Conservation (phyloP, 306 rosid genomes). For the Vicia faba region DNA sequence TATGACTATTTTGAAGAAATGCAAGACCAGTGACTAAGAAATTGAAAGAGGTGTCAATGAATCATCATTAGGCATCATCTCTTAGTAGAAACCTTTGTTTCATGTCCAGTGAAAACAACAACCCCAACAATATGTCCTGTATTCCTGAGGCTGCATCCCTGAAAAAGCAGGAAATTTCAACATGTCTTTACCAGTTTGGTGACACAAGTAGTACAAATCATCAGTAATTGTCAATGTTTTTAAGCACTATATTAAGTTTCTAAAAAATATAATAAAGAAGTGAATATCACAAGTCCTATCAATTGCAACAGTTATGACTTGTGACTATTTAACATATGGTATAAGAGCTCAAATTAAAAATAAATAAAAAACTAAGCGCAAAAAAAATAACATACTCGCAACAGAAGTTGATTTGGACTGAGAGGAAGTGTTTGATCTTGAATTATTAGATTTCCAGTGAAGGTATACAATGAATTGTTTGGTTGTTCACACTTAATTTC, state of each 20-base stretch:
- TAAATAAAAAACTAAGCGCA: neutral
- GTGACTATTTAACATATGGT: constrained; percentile 5
- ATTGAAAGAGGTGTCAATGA: neutral
- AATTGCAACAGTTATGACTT: constrained; percentile 13
- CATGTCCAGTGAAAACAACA: constrained; percentile 94
- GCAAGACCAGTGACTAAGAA: constrained; percentile 17
- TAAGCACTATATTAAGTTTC: constrained; percentile 14
- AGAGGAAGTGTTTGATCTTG: constrained; percentile 82
- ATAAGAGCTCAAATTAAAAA: constrained; percentile 12
- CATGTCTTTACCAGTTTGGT: constrained; percentile 31
- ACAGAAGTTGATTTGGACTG: constrained; percentile 74
- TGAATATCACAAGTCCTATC: constrained; percentile 15
- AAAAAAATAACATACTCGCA: constrained; percentile 62
- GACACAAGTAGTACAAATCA: constrained; percentile 29
- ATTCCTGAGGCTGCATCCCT: constrained; percentile 99
- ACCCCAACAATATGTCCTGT: constrained; percentile 88
- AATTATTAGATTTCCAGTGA: constrained; percentile 78
- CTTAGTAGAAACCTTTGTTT: constrained; percentile 77
- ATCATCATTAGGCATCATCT: constrained; percentile 25
- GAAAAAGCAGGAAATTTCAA: constrained; percentile 40
- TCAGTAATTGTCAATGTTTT: constrained; percentile 20
- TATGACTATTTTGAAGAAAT: constrained; percentile 12
- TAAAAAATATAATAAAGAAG: constrained; percentile 19
- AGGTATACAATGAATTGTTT: constrained; percentile 87
- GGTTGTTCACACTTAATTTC: constrained; percentile 94